These are phyloP conservation scores for Anthracocystis setariae DNA, from an alignment of 1,284 basidiomycete genomes.

Conservation along the genomic window DNA sequence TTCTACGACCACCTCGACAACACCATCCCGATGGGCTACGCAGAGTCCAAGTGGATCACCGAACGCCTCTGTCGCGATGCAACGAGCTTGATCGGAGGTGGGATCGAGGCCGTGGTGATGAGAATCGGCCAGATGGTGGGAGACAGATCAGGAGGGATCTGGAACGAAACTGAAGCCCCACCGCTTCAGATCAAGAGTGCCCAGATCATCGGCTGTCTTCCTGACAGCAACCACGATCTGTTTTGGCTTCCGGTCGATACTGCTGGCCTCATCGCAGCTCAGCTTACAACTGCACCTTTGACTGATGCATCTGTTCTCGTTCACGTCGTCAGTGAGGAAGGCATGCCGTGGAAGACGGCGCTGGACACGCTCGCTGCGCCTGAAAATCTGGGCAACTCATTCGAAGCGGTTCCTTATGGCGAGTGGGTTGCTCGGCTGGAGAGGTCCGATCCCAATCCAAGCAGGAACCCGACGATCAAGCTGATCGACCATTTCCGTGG, in stretches of 20 bases:
- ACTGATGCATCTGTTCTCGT: slow-evolving; percentile 15
- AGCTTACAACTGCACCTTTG: slow-evolving; percentile 69
- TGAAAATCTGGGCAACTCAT: slow-evolving; percentile 75
- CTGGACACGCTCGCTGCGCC: slow-evolving; percentile 72
- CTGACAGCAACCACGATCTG: slow-evolving; percentile 70
- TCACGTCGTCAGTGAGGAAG: slow-evolving; percentile 31
- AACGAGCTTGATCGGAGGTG: slow-evolving; percentile 50
- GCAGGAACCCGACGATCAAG: slow-evolving; percentile 72
- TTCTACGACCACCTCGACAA: slow-evolving; percentile 68
- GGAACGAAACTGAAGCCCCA: slow-evolving; percentile 74
- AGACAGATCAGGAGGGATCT: slow-evolving; percentile 72
- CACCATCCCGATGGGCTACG: slow-evolving; percentile 73
- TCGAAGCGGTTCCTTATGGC: slow-evolving; percentile 79
- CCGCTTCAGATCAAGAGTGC: slow-evolving; percentile 69
- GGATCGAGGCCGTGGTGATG: slow-evolving; percentile 38
- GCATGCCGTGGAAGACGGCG: slow-evolving; percentile 71
- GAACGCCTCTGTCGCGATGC: slow-evolving; percentile 73
- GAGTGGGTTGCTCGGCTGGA: slow-evolving; percentile 71
- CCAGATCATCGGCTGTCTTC: slow-evolving; percentile 71
- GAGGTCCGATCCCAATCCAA: slow-evolving; percentile 69
- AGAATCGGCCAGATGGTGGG: slow-evolving; percentile 73
- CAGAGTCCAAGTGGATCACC: slow-evolving; percentile 74
- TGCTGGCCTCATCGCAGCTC: slow-evolving; percentile 72
- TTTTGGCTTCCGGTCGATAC: slow-evolving; percentile 75
- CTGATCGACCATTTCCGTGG: slow-evolving; percentile 70